Evolutionary conservation across 176 grass and related monocot species (phyloP), one percentile per base, ranked within the genome.

Genomic region (Ananas comosus): DNA sequence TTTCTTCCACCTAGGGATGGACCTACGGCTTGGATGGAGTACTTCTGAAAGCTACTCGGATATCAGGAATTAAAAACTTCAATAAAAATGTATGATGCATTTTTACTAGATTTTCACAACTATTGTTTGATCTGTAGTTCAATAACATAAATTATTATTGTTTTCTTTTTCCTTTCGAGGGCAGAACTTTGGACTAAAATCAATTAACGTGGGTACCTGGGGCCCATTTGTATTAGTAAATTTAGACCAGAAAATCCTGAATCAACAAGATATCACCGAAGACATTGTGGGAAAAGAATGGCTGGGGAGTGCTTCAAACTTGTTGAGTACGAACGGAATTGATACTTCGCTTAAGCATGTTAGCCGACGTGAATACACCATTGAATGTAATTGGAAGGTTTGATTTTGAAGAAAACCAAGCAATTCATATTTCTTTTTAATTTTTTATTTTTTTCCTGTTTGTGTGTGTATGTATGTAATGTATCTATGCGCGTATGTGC

Each of bases 341-440:
- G 78, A 85, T 72, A 76, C 80, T 77, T 92, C 84, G 72, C 63
- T 90, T 49, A 79, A 71, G 48, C 84, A 92, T 88, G 72, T 97
- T 77, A 88, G 86, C 81, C 83, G 93, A 77, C 79, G 77, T 83
- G 89, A 92, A 74, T 97, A 97, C 74, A 86, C 83, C 64, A 86
- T 97, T 49, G 68, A 92, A 78, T 97, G 93, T 83, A 97, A 97
- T 70, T 97, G 93, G 93, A 97, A 97, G 89, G 86, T 96, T 63
- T 16, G 42, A n/a, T 59, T 2, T 75, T 53, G 73, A 28, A 17
- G 48, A 63, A 16, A 4, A 42, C 51, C 28, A 21, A 21, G 3
- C 23, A 58, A 12, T 14, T 77, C 50, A 14, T 14, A 18, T 27
- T 11, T 69, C 33, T 10, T 49, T 4, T 3, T 63, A 53, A 13